These are phyloP conservation scores for Globisporangium splendens DNA, from an alignment of 352 stramenopile species.

Conservation along the genomic window DNA sequence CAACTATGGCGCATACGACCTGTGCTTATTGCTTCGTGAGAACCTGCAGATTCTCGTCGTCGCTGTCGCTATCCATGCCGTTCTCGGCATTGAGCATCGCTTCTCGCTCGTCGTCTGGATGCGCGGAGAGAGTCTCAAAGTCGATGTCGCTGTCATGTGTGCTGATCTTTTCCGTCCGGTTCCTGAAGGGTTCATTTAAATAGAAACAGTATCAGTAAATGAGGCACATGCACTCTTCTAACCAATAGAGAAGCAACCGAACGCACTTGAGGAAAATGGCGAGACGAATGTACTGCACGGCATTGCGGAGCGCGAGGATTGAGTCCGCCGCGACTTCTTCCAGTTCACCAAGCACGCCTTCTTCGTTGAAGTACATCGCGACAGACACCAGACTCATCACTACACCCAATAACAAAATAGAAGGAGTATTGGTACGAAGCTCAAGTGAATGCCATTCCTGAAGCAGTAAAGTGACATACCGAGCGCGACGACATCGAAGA, in stretches of 20 bases:
- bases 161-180: slow-evolving; percentile 43
- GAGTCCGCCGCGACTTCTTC: slow-evolving; percentile 79
- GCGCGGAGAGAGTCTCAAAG: slow-evolving; percentile 39
- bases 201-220: not conserved
- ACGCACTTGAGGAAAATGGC: slow-evolving; percentile 83
- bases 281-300: slow-evolving; percentile 75
- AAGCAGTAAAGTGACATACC: slow-evolving; percentile 19
- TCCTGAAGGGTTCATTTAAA: slow-evolving; percentile 26
- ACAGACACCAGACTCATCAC: slow-evolving; percentile 78
- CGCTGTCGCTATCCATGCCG: slow-evolving; percentile 31
- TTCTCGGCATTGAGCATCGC: slow-evolving; percentile 50
- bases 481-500: slow-evolving; percentile 78
- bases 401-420: slow-evolving; percentile 14
- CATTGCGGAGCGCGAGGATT: slow-evolving; percentile 72
- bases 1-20: not conserved
- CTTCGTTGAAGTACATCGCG: slow-evolving; percentile 82
- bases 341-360: slow-evolving; percentile 75
- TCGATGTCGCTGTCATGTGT: slow-evolving; percentile 61
- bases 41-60: slow-evolving; percentile 20
- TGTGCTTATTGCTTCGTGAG: slow-evolving; percentile 10
- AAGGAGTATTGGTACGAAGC: not conserved
- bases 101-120: slow-evolving; percentile 41
- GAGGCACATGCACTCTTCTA: not conserved
- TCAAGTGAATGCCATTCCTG: not conserved
- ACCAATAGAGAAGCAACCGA: not conserved